phyloP scores from a whole-genome alignment of 768 basidiomycete genomes.

The Lepiota brunneoincarnata region DNA sequence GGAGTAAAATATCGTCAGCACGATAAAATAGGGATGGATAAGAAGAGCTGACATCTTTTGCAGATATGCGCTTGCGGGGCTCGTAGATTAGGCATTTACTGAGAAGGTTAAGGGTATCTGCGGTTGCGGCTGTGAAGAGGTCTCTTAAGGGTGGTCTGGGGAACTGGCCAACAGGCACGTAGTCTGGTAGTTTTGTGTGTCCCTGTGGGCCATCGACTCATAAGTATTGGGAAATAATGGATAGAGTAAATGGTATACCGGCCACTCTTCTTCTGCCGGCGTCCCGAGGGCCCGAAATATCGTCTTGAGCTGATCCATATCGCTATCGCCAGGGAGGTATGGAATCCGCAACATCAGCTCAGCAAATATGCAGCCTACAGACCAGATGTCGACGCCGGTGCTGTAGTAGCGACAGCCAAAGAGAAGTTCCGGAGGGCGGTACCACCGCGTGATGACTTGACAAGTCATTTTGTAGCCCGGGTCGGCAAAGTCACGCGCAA shows the following conservation, averaged over 20 bases:
- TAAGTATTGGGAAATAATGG: neutral
- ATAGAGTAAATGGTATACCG: constrained; percentile 46
- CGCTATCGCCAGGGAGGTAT: constrained; percentile 92
- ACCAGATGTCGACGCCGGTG: constrained; percentile 94
- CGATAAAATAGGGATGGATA: constrained; percentile 1
- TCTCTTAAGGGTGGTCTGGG: constrained; percentile 80
- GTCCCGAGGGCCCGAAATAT: constrained; percentile 94
- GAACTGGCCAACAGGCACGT: constrained; percentile 82
- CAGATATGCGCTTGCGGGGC: constrained; percentile 77
- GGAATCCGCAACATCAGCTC: constrained; percentile 96
- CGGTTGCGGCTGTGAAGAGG: constrained; percentile 88
- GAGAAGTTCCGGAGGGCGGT: constrained; percentile 93
- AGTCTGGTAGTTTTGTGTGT: constrained; percentile 88
- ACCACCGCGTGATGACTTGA: constrained; percentile 99
- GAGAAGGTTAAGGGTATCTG: constrained; percentile 82
- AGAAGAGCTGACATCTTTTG: constrained; percentile 62
- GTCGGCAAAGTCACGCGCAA: constrained; percentile 94
- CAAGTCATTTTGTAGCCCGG: constrained; percentile 96
- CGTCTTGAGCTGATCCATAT: constrained; percentile 95
- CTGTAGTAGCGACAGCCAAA: constrained; percentile 91
- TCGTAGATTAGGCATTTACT: constrained; percentile 81
- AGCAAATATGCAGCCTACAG: constrained; percentile 96
- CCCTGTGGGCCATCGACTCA: constrained; percentile 48
- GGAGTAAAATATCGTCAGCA: constrained; percentile 6
- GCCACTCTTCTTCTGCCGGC: constrained; percentile 97